A percentile compares a stretch with the other conserved stretches of the same genome.
Evolutionary conservation across 192 early-diverging fungal genomes (phyloP).

Genomic region (Coemansia sp.): DNA sequence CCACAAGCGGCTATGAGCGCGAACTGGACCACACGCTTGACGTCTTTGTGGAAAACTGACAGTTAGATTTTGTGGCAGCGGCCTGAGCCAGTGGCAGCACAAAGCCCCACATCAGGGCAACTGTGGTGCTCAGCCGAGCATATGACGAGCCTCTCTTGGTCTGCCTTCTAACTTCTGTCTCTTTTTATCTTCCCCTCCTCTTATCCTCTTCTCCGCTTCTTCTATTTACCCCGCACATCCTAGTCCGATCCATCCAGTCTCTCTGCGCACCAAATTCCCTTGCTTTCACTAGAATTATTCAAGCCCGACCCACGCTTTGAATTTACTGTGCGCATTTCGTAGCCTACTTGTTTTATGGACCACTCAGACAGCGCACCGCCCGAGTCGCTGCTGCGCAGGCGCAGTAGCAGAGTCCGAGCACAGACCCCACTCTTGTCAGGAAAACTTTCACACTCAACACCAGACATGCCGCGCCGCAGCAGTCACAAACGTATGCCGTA

Average conservation of each 20-base stretch:
- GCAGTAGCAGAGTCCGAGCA: background rate
- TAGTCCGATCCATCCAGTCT: background rate
- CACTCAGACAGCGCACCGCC: slow-evolving; percentile 1
- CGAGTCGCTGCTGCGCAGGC: slow-evolving; percentile 9
- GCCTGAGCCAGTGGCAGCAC: background rate
- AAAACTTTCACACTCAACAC: background rate
- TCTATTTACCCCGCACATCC: background rate
- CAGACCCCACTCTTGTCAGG: background rate
- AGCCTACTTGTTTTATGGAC: background rate
- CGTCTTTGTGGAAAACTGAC: slow-evolving; percentile 55
- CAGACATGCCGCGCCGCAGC: background rate
- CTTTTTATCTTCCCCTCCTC: no score
- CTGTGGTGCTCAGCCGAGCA: background rate
- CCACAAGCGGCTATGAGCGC: slow-evolving; percentile 67
- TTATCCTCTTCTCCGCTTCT: no score
- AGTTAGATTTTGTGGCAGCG: background rate
- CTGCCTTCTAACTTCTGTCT: background rate
- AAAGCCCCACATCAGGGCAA: background rate
- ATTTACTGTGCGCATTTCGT: background rate
- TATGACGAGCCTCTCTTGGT: background rate
- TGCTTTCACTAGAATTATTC: background rate
- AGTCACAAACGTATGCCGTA: slow-evolving; percentile 29
- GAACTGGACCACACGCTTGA: slow-evolving; percentile 81
- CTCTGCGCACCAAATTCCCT: background rate
- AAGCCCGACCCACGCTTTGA: background rate